A percentile compares a stretch with the other conserved stretches of the same genome.
These are phyloP conservation scores for Aspergillus ellipticus DNA, from an alignment of 495 filamentous ascomycete species.

Conservation along the genomic window DNA sequence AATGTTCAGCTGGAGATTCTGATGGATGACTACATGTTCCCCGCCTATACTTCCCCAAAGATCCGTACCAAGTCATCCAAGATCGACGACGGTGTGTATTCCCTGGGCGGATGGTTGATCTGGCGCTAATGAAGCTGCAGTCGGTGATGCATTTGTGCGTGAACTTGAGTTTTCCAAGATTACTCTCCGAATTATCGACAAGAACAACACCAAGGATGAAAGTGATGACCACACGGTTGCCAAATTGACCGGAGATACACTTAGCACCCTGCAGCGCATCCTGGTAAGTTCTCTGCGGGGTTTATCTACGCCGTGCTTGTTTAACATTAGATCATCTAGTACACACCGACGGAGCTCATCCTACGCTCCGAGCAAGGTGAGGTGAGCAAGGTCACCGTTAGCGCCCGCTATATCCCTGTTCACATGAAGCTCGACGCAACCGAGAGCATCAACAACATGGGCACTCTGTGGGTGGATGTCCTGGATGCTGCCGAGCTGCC, in stretches of 20 bases:
- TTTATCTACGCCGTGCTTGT: neutral
- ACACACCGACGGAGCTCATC: constrained; percentile 79
- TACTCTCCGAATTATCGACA: constrained; percentile 77
- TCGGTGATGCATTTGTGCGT: constrained; percentile 91
- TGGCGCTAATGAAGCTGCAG: constrained; percentile 27
- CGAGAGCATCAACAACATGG: constrained; percentile 99
- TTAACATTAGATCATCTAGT: constrained; percentile 50
- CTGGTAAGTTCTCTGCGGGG: constrained; percentile 53
- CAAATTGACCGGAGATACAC: constrained; percentile 77
- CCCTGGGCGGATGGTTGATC: neutral
- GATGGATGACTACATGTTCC: constrained; percentile 93
- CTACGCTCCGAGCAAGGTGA: constrained; percentile 73
- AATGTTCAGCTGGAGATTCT: constrained; percentile 81
- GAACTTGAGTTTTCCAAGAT: constrained; percentile 94
- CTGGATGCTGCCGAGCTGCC: constrained; percentile 84
- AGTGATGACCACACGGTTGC: constrained; percentile 70
- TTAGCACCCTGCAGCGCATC: constrained; percentile 81
- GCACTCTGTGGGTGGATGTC: constrained; percentile 85
- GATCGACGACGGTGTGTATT: constrained; percentile 70
- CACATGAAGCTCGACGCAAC: constrained; percentile 90
- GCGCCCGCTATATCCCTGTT: constrained; percentile 88
- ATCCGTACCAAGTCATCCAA: constrained; percentile 60
- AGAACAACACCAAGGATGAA: constrained; percentile 68
- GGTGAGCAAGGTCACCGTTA: constrained; percentile 78
- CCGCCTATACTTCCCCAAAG: constrained; percentile 76